Conservation (phyloP, 2,329 filamentous ascomycete genomes). For the Paraphaeosphaeria minitans region DNA sequence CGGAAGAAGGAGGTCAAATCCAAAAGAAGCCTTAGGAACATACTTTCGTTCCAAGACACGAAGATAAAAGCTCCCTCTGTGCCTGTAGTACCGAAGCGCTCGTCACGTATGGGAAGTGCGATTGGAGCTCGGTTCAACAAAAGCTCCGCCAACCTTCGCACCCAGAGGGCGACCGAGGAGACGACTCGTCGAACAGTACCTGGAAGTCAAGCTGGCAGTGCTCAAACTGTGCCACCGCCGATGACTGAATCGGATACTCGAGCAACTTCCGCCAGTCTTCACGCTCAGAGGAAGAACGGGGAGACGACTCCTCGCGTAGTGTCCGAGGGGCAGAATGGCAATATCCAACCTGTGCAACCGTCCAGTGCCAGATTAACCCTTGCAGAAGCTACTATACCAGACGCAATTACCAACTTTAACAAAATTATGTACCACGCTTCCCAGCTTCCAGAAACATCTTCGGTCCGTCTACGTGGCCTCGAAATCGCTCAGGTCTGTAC, state of each 20-base stretch:
- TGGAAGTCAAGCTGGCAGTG: too few relatives aligned
- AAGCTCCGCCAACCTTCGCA: constrained; percentile 23
- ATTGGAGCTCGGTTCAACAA: constrained; percentile 28
- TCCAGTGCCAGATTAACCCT: background rate
- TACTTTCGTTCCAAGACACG: constrained; percentile 27
- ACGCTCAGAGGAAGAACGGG: constrained; percentile 10
- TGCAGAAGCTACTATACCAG: constrained; percentile 1
- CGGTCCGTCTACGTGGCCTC: constrained; percentile 24
- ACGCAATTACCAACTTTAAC: constrained; percentile 17
- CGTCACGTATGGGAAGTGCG: constrained; percentile 23
- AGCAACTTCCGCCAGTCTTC: too few relatives aligned
- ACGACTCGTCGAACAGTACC: too few relatives aligned
- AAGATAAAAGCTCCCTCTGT: constrained; percentile 11
- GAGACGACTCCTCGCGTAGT: constrained; percentile 4
- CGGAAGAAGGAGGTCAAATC: constrained; percentile 19
- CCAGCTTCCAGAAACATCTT: constrained; percentile 13
- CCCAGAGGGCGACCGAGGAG: too few relatives aligned
- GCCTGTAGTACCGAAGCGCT: constrained; percentile 17
- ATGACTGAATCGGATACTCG: too few relatives aligned
- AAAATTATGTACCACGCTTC: constrained; percentile 22
- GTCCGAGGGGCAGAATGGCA: background rate
- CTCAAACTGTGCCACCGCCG: too few relatives aligned
- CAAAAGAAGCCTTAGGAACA: constrained; percentile 31
- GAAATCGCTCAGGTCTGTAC: constrained; percentile 35
- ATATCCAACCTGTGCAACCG: background rate